Evolutionary conservation across 768 basidiomycete genomes (phyloP).

Genomic region (Lactarius psammicola): DNA sequence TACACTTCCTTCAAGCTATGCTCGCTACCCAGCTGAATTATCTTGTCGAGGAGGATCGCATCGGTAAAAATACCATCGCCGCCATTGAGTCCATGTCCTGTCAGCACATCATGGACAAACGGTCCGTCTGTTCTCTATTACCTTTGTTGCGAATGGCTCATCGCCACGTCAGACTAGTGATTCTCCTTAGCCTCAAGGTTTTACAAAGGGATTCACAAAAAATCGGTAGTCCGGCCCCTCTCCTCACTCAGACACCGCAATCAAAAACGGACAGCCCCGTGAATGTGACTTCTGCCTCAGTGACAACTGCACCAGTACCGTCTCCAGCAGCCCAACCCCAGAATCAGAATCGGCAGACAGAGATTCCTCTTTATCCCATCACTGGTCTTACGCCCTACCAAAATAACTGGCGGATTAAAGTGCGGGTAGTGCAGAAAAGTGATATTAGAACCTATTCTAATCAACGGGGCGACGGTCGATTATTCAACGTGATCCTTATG

Average conservation of each 20-base stretch:
- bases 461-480: conserved; percentile 85
- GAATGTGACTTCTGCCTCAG: conserved; percentile 34
- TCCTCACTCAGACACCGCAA: conserved; percentile 32
- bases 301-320: conserved; percentile 30
- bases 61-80: conserved; percentile 67
- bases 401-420: conserved; percentile 98
- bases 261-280: conserved; percentile 28
- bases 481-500: conserved; percentile 91
- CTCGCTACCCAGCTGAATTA: conserved; percentile 87
- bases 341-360: conserved; percentile 18
- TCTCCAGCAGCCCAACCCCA: conserved; percentile 14
- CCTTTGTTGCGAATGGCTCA: conserved; percentile 14
- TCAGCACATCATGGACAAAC: conserved; percentile 80
- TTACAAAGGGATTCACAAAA: conserved; percentile 58
- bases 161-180: conserved; percentile 59
- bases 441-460: conserved; percentile 93
- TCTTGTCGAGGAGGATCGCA: conserved; percentile 59
- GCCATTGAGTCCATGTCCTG: conserved; percentile 73
- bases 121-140: conserved; percentile 47
- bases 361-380: conserved; percentile 69
- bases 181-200: conserved; percentile 67
- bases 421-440: conserved; percentile 83
- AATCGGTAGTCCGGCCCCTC: conserved; percentile 61
- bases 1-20: conserved; percentile 88
- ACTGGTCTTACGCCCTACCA: conserved; percentile 95